Conservation (phyloP, 2,329 filamentous ascomycete genomes). For the Fusarium pilosicola region DNA sequence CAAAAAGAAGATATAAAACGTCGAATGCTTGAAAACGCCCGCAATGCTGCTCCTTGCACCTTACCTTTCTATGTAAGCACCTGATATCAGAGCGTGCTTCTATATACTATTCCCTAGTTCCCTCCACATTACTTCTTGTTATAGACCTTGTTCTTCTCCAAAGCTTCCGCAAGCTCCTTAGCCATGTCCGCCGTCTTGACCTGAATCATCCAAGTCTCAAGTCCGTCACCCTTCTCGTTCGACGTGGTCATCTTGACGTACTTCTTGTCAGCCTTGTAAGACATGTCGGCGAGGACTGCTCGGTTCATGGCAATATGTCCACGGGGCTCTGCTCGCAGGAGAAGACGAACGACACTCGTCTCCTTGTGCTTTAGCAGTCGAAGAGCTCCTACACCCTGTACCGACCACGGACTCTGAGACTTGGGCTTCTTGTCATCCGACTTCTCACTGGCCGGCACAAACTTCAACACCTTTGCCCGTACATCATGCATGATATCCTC, state of each 20-base stretch:
- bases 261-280: slow-evolving; percentile 71
- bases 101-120: slow-evolving; percentile 33
- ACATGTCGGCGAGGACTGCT: slow-evolving; percentile 66
- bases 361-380: slow-evolving; percentile 79
- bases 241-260: slow-evolving; percentile 69
- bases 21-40: slow-evolving; percentile 40
- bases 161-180: slow-evolving; percentile 59
- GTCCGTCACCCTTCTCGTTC: slow-evolving; percentile 64
- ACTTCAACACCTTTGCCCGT: slow-evolving; percentile 75
- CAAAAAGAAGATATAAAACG: slow-evolving; percentile 20
- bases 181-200: slow-evolving; percentile 73
- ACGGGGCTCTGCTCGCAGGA: slow-evolving; percentile 79
- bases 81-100: slow-evolving; percentile 19
- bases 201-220: slow-evolving; percentile 78
- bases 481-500: slow-evolving; percentile 77
- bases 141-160: slow-evolving; percentile 65
- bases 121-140: slow-evolving; percentile 60
- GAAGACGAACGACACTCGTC: slow-evolving; percentile 72
- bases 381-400: slow-evolving; percentile 76
- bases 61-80: slow-evolving; percentile 45
- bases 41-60: slow-evolving; percentile 39
- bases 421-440: slow-evolving; percentile 58
- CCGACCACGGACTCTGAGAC: slow-evolving; percentile 71
- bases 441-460: slow-evolving; percentile 59
- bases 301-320: slow-evolving; percentile 81